Evolutionary conservation across 768 basidiomycete genomes (phyloP), one percentile per base, ranked within the genome.

Genomic region (Mycena albidolilacea): DNA sequence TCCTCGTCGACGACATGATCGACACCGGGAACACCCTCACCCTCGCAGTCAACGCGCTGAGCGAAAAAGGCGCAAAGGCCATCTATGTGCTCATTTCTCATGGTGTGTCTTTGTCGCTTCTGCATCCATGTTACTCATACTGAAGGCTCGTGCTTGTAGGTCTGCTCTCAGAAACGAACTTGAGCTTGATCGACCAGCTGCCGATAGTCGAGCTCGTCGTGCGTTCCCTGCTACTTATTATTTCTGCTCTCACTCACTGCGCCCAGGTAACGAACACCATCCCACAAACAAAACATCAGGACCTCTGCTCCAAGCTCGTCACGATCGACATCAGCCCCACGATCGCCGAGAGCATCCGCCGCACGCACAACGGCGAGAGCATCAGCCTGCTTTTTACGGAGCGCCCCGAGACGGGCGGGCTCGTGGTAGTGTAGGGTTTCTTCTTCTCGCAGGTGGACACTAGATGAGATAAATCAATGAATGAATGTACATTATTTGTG

Each of bases 1-100:
- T 99, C 79, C 88, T 99, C 58, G 95, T 99, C 43, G 98, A 99
- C 81, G 98, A 99, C 80, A 99, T 99, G 97, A 93, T 98, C 79
- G 98, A 99, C 81, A 96, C 95, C 7, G 97, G 97, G 14, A 89
- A 87, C 46, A 99, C 98, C n/a, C 87, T 99, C 38, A 86, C 90
- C 15, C 85, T 97, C 15, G 98, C 98, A 12, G 91, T 91, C 8
- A 90, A 90, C 57, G 94, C 95, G n/a, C 86, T 99, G 58, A 86
- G 92, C 61, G 96, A 98, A 78, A 93, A 93, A 71, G 98, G 98
- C 23, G 97, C 97, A 7, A 93, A 89, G 78, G 88, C 91, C 21
- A 91, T 97, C 5, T 91, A 96, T 80, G 97, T 94, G 2, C 82
- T 99, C 48, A 93, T 98, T 67, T 97, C 97, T 57, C 98, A 99